Conservation (phyloP, 768 basidiomycete genomes). For the Pulveroboletus sp. region DNA sequence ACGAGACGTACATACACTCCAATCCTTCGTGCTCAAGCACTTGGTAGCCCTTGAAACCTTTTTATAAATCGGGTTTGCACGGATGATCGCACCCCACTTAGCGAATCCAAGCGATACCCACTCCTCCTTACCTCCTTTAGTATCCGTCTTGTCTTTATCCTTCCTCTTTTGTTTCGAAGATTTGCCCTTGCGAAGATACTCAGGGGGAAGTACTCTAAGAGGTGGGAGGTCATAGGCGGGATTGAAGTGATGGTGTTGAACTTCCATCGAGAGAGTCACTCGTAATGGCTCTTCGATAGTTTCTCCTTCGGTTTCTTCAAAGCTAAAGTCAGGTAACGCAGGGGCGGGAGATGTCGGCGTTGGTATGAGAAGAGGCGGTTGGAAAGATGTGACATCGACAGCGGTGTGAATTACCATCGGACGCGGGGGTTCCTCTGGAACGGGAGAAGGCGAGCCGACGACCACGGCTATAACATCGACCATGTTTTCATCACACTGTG, state of each 20-base stretch:
- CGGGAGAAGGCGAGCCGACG: not conserved
- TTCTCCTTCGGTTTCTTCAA: constrained; percentile 29
- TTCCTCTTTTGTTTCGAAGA: constrained; percentile 47
- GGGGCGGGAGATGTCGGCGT: constrained; percentile 34
- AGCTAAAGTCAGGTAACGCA: constrained; percentile 29
- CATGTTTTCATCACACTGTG: not conserved
- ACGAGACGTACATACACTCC: constrained; percentile 56
- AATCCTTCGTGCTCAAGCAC: constrained; percentile 74
- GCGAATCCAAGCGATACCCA: constrained; percentile 60
- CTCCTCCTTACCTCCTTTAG: constrained; percentile 55
- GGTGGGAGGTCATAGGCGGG: constrained; percentile 52
- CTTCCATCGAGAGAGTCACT: constrained; percentile 13
- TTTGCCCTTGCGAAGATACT: constrained; percentile 49
- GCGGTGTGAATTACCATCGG: constrained; percentile 24
- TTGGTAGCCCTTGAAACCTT: constrained; percentile 68
- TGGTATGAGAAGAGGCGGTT: constrained; percentile 32
- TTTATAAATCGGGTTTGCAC: constrained; percentile 72
- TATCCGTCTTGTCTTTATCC: constrained; percentile 46
- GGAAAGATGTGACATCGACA: constrained; percentile 25
- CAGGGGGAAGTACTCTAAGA: constrained; percentile 49
- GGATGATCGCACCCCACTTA: constrained; percentile 70
- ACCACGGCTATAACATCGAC: not conserved
- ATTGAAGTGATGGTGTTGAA: constrained; percentile 37
- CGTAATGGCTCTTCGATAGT: constrained; percentile 14
- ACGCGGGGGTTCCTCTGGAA: constrained; percentile 3